Evolutionary conservation across 257 asterid genomes (phyloP).

Genomic region (Coffea eugenioides): DNA sequence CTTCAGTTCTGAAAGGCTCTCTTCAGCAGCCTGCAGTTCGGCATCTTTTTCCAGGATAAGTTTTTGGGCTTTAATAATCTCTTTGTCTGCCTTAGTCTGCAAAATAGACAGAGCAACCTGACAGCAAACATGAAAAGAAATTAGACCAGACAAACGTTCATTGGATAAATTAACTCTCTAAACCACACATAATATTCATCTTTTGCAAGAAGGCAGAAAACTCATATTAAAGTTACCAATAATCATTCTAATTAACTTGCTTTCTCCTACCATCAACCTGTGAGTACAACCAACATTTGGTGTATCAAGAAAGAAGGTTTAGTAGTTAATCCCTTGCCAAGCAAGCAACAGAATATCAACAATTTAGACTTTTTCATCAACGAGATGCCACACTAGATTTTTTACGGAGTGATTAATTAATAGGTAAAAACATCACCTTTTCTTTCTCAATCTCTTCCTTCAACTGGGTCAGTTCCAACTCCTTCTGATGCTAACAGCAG

Average conservation of each 20-base stretch:
- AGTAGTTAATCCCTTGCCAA: too few relatives aligned
- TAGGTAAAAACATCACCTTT: slow-evolving; percentile 46
- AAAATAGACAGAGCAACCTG: slow-evolving; percentile 61
- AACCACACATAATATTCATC: not conserved
- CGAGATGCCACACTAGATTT: too few relatives aligned
- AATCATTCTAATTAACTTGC: not conserved
- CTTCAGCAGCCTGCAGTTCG: slow-evolving; percentile 68
- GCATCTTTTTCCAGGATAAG: slow-evolving; percentile 71
- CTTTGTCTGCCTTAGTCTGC: slow-evolving; percentile 71
- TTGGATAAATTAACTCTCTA: not conserved
- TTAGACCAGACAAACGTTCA: not conserved
- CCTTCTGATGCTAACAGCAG: slow-evolving; percentile 74
- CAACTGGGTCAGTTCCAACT: slow-evolving; percentile 66
- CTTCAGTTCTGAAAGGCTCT: slow-evolving; percentile 60
- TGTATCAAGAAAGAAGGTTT: not conserved
- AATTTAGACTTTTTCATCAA: too few relatives aligned
- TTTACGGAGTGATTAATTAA: not conserved
- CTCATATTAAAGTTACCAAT: not conserved
- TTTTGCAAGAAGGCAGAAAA: not conserved
- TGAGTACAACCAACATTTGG: not conserved
- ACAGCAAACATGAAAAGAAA: slow-evolving; percentile 28
- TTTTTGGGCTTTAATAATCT: slow-evolving; percentile 58
- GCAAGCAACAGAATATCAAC: too few relatives aligned
- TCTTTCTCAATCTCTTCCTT: slow-evolving; percentile 79
- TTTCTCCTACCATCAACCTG: not conserved